Base-by-base conservation (phyloP, 2,329 filamentous ascomycete genomes). In the Xylariaceae sp. region DNA sequence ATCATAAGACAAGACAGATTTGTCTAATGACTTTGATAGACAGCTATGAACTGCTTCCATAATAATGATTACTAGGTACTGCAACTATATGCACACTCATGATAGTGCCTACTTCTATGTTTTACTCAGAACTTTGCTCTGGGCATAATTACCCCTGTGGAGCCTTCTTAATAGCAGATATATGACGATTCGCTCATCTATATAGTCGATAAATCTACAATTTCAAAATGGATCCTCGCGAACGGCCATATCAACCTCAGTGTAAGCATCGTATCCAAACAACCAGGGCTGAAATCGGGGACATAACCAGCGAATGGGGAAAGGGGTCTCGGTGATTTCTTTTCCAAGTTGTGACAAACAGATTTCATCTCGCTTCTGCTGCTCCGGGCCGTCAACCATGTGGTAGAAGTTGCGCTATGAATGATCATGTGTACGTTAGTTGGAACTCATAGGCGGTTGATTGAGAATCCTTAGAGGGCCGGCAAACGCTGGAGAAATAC, bases 291-390 rank as follows among this genome's bases (percentile, higher is more conserved):
- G 85, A 0, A 85, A 79, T 32, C 81, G 74, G 0, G 84, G 84
- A 65, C 85, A 88, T 1, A 81, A 84, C 81, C 86, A 85, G 47
- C 86, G 75, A 70, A 82, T 86, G 0, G 86, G 87, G 61, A 88
- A 89, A 1, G 80, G 77, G 1, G 76, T 78, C 40, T 77, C 72
- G 2, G 81, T 69, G 49, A 81, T 75, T 48, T 69, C 65, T 7
- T 77, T 78, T 1, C 79, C 84, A 2, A 88, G 66, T 63, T 83
- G 79, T 2, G 79, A 79, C 12, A 80, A 57, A 73, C 89, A 86
- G 6, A 85, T 48, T 32, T 78, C 68, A 63, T 89, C 86, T 45
- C 87, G 75, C 20, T 73, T 75, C 61, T 80, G 72, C 67, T 89
- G 86, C 58, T 84, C 80, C 3, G 80, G 76, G 0, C 85, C 84